A percentile compares a stretch with the other conserved stretches of the same genome.
Evolutionary conservation across 257 asterid species (phyloP).

Genomic region (Marsdenia floribunda): DNA sequence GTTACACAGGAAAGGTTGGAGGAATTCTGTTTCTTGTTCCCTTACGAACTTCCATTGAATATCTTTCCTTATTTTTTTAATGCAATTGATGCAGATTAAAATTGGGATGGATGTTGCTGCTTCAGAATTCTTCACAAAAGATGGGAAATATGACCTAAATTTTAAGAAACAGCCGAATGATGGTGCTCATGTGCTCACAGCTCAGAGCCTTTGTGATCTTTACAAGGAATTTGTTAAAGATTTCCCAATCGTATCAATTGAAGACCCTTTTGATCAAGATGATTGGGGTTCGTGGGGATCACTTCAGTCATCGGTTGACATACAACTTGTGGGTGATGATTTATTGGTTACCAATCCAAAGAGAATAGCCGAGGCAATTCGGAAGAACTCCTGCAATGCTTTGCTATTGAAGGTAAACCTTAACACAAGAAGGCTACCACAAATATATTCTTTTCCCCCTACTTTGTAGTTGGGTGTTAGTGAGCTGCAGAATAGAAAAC

Average conservation of each 20-base stretch:
- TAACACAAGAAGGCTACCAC: not conserved
- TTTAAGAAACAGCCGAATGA: slow-evolving; percentile 97
- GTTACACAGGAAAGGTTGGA: slow-evolving; percentile 82
- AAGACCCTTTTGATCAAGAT: slow-evolving; percentile 99
- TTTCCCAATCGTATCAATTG: slow-evolving; percentile 94
- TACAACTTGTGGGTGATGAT: slow-evolving; percentile 94
- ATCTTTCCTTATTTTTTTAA: not conserved
- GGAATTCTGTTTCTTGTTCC: not conserved
- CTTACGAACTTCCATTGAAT: not conserved
- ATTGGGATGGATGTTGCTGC: slow-evolving; percentile 99
- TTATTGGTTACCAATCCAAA: slow-evolving; percentile 94
- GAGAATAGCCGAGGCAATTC: slow-evolving; percentile 81
- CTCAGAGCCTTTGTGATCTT: slow-evolving; percentile 68
- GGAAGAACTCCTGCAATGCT: slow-evolving; percentile 93
- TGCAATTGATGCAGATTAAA: slow-evolving; percentile 57
- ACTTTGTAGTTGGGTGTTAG: not conserved
- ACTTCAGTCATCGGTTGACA: slow-evolving; percentile 74
- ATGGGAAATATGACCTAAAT: slow-evolving; percentile 86
- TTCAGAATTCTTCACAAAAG: slow-evolving; percentile 81
- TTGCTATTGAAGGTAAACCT: slow-evolving; percentile 67
- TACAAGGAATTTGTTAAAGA: slow-evolving; percentile 78
- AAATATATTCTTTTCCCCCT: not conserved
- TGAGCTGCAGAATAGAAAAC: not conserved
- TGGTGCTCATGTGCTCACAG: slow-evolving; percentile 80
- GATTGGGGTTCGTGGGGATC: slow-evolving; percentile 96